A percentile compares a stretch with the other conserved stretches of the same genome.
These are phyloP conservation scores for Ilyonectria robusta DNA, from an alignment of 2,329 filamentous ascomycete species.

Conservation along the genomic window DNA sequence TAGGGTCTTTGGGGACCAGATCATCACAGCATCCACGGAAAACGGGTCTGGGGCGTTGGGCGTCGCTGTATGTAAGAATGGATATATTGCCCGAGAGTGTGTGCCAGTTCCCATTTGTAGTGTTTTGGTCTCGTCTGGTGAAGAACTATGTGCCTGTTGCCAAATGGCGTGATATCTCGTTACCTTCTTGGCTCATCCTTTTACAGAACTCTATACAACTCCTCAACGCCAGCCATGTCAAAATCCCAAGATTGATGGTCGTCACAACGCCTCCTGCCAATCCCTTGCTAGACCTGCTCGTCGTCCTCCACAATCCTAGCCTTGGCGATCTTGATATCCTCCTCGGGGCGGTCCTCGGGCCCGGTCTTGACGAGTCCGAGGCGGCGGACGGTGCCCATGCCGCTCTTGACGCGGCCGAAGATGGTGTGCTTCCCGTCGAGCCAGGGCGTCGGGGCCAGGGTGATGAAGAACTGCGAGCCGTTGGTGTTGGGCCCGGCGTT, in stretches of 20 bases:
- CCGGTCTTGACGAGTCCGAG: constrained; percentile 92
- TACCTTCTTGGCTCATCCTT: constrained; percentile 8
- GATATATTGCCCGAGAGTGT: constrained; percentile 33
- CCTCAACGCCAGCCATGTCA: constrained; percentile 25
- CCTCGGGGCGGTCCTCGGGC: constrained; percentile 82
- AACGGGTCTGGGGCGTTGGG: constrained; percentile 48
- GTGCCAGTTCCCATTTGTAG: neutral
- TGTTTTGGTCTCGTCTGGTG: neutral
- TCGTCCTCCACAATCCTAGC: constrained; percentile 78
- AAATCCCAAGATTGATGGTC: constrained; percentile 14
- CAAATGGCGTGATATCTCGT: constrained; percentile 21
- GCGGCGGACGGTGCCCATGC: constrained; percentile 86
- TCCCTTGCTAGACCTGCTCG: constrained; percentile 48
- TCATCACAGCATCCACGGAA: constrained; percentile 47
- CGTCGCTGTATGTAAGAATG: constrained; percentile 45
- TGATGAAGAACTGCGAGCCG: constrained; percentile 96
- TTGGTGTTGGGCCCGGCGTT: constrained; percentile 95
- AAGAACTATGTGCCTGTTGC: neutral
- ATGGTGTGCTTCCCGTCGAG: constrained; percentile 97
- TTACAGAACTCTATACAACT: constrained; percentile 16
- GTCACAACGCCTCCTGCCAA: constrained; percentile 13
- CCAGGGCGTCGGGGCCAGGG: constrained; percentile 94
- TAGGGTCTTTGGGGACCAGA: constrained; percentile 46
- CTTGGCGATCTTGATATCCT: constrained; percentile 85
- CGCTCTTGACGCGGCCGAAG: constrained; percentile 89